phyloP scores from a whole-genome alignment of 2,329 filamentous ascomycete genomes.

The Orbilia ellipsospora region DNA sequence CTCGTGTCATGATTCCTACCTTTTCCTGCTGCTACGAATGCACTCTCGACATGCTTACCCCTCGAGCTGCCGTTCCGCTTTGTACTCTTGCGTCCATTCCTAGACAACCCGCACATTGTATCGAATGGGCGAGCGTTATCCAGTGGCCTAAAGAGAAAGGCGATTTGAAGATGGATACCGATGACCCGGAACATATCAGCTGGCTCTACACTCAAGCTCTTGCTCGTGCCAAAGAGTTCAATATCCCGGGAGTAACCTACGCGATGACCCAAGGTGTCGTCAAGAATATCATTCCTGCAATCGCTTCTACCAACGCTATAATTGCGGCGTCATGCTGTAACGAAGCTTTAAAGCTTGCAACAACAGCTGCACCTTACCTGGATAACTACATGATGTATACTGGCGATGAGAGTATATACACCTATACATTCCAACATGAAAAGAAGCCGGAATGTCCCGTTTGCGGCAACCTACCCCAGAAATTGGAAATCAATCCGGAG shows the following conservation, averaged over 20 bases:
- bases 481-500: conserved; percentile 76
- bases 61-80: conserved; percentile 93
- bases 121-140: conserved; percentile 98
- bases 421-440: conserved; percentile 95
- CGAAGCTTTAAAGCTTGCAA: conserved; percentile 94
- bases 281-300: conserved; percentile 99
- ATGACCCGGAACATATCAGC: conserved; percentile 95
- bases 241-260: conserved; percentile 92
- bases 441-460: conserved; percentile 95
- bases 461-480: conserved; percentile 83
- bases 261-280: conserved; percentile 95
- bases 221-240: conserved; percentile 83
- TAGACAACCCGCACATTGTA: conserved; percentile 95
- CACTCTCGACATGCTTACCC: conserved; percentile 97
- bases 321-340: conserved; percentile 96
- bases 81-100: conserved; percentile 97
- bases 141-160: conserved; percentile 89
- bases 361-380: conserved; percentile 80
- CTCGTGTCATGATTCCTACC: conserved; percentile 88
- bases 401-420: conserved; percentile 94
- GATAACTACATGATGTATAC: conserved; percentile 99
- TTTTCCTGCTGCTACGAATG: conserved; percentile 98
- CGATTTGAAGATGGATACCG: conserved; percentile 88
- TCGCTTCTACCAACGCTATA: conserved; percentile 96
- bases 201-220: conserved; percentile 93